These are phyloP conservation scores for Eucalyptus brandiana DNA, from an alignment of 345 rosid species.

Conservation along the genomic window DNA sequence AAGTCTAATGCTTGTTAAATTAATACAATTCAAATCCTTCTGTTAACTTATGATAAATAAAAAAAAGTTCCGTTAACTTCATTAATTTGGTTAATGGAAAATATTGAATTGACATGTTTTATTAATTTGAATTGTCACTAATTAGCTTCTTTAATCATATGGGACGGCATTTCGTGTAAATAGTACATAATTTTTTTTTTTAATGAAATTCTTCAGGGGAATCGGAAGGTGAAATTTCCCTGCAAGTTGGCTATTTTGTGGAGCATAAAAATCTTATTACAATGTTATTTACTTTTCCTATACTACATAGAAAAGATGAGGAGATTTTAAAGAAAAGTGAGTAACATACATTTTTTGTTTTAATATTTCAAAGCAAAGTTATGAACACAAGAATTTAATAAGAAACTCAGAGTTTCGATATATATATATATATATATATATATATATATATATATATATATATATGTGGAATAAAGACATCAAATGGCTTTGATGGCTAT, in stretches of 20 bases:
- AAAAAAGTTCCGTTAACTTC: too few species aligned
- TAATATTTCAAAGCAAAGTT: background rate
- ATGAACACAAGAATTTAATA: background rate
- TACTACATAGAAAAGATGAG: background rate
- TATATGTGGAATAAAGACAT: background rate
- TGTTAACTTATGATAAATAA: background rate
- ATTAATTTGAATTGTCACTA: background rate
- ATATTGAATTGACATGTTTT: background rate
- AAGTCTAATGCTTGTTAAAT: background rate
- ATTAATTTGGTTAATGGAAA: background rate
- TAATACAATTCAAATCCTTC: accelerated
- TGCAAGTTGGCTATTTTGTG: background rate
- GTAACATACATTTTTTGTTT: background rate
- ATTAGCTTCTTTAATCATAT: background rate
- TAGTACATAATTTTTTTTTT: background rate
- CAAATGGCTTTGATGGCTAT: background rate
- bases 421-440: too few species aligned
- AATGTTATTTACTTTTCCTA: background rate
- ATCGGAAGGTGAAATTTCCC: background rate
- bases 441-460: too few species aligned
- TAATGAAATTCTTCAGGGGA: background rate
- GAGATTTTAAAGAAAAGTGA: background rate
- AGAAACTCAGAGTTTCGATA: background rate
- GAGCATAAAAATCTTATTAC: background rate
- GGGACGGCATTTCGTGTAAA: background rate